Evolutionary conservation across 2,329 filamentous ascomycete species (phyloP), one percentile per base, ranked within the genome.

Genomic region (Sclerotinia nivalis): DNA sequence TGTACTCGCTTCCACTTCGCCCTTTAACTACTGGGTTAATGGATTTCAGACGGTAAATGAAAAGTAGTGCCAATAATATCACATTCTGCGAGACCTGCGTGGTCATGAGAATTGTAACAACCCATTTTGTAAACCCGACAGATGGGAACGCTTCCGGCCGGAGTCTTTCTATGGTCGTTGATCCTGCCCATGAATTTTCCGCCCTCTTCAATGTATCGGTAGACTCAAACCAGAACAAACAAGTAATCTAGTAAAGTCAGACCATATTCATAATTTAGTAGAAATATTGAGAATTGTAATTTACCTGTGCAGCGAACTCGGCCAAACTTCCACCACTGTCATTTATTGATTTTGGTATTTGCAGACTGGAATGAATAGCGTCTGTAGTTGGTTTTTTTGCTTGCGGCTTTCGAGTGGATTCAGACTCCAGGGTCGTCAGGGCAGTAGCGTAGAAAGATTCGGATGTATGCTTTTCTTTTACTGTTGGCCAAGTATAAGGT

Each of bases 11-110:
- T 7, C 96, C 96, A 31, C 90, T 90, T 76, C 95, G 95, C 54
- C 96, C 96, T 78, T 94, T 93, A 25, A 98, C 95, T 4, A 86
- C 88, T 0, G 93, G 92, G 75, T 97, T 98, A 73, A 91, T 90
- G 79, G 91, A 92, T 83, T 98, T 98, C 73, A 99, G 82, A 60
- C 95, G 87, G 81, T 97, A 96, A 73, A 99, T 92, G 82, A 98
- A 98, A 49, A 98, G 83, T 58, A 99, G 82, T 0, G 95, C 95
- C 62, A 99, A 82, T 15, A 98, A 81, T 55, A 98, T 93, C 67
- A 99, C 96, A 77, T 98, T 98, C 77, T 96, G 93, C 66, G 94
- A 96, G 47, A 99, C 95, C 79, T 98, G 94, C 0, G 96, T 99
- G 0, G 96, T 98, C 0, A 93, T 91, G 25, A 99, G 84, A 69